Evolutionary conservation across 768 basidiomycete species (phyloP).

Genomic region (Tremella mesenterica): DNA sequence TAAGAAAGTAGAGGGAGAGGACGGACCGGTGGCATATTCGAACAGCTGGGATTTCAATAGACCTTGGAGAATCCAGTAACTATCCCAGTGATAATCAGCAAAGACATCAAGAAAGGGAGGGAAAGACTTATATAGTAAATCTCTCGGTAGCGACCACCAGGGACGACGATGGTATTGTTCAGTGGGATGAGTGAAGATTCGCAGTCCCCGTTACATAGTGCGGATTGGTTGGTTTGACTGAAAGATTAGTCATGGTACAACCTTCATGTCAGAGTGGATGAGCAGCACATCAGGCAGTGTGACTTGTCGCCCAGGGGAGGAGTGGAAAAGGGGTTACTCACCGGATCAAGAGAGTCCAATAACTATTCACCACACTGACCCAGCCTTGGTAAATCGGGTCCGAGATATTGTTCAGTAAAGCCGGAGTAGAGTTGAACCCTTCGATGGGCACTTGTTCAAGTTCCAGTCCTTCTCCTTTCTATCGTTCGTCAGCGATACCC

Average conservation of each 20-base stretch:
- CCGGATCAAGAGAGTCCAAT: slow-evolving; percentile 69
- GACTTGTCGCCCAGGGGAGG: not conserved
- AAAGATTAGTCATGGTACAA: not conserved
- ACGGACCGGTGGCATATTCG: slow-evolving; percentile 49
- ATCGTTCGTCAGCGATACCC: not conserved
- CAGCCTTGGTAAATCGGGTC: slow-evolving; percentile 65
- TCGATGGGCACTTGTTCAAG: slow-evolving; percentile 57
- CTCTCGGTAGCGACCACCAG: slow-evolving; percentile 67
- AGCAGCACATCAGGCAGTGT: not conserved
- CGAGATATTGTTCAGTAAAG: slow-evolving; percentile 62
- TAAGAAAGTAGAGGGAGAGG: not conserved
- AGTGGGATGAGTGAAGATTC: slow-evolving; percentile 80
- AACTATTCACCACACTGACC: slow-evolving; percentile 68
- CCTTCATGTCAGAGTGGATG: not conserved
- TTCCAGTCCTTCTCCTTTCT: slow-evolving; percentile 73
- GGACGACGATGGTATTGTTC: slow-evolving; percentile 84
- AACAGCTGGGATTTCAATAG: slow-evolving; percentile 71
- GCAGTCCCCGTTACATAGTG: slow-evolving; percentile 58
- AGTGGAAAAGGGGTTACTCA: slow-evolving; percentile 7
- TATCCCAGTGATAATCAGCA: slow-evolving; percentile 41
- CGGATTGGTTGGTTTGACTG: slow-evolving; percentile 58
- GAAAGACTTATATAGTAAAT: no score
- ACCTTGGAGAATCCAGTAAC: slow-evolving; percentile 53
- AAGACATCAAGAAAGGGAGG: not conserved
- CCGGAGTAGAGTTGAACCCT: slow-evolving; percentile 57